phyloP scores from a whole-genome alignment of 306 rosid genomes.

The Cucumis sativus region DNA sequence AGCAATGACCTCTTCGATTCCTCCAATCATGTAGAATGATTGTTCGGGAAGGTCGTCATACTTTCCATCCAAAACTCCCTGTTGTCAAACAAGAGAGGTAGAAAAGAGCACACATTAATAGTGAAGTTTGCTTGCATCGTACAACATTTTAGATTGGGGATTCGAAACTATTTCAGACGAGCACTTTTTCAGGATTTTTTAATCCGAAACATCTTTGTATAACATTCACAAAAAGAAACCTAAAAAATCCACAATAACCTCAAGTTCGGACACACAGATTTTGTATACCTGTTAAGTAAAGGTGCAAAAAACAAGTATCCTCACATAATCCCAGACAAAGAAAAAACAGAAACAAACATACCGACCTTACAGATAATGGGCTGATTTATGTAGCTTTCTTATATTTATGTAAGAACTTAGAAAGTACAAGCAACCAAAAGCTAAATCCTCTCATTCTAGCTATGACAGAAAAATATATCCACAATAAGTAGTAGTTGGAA shows the following conservation, averaged over 20 bases:
- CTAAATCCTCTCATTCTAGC: not conserved
- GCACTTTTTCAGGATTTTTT: not conserved
- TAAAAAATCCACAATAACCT: not conserved
- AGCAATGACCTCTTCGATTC: slow-evolving; percentile 86
- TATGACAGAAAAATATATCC: not conserved
- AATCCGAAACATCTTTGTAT: not conserved
- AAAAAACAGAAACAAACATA: not conserved
- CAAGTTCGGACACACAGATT: not conserved
- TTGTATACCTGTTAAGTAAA: not conserved
- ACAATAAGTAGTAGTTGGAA: not conserved
- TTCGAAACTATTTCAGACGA: not conserved
- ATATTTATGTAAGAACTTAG: not conserved
- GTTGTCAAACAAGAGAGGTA: slow-evolving; percentile 17
- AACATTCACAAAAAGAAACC: not conserved
- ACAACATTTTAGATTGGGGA: not conserved
- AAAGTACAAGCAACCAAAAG: not conserved
- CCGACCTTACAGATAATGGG: not conserved
- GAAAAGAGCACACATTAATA: not conserved
- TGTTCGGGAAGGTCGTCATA: slow-evolving; percentile 87
- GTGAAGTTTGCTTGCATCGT: not conserved
- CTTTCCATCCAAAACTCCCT: slow-evolving; percentile 91
- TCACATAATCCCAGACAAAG: not conserved
- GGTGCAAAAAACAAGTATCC: not conserved
- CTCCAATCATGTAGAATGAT: slow-evolving; percentile 96
- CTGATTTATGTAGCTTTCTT: not conserved